Conservation (phyloP, 768 basidiomycete species). For the Xerocomellus amylosporus region DNA sequence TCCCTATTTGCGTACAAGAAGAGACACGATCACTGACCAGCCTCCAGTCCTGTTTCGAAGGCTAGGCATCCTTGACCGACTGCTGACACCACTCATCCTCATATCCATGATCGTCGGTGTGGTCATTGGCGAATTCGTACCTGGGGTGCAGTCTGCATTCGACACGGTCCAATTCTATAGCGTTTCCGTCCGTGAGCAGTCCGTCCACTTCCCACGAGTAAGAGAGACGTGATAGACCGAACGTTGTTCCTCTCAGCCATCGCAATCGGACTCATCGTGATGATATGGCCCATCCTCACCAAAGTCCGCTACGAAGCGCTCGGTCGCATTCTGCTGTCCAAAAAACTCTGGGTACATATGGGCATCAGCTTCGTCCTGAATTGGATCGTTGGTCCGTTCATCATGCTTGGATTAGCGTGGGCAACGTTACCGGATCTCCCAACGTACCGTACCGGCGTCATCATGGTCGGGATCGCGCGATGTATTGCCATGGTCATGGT, state of each 20-base stretch:
- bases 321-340: conserved; percentile 51
- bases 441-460: conserved; percentile 72
- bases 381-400: conserved; percentile 77
- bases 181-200: conserved; percentile 72
- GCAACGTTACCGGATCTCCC: conserved; percentile 79
- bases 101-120: conserved; percentile 74
- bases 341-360: conserved; percentile 63
- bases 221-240: neutral
- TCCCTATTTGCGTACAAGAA: neutral
- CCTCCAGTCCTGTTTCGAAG: conserved; percentile 37
- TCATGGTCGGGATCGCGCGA: conserved; percentile 61
- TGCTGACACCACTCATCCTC: conserved; percentile 65
- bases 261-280: conserved; percentile 75
- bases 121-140: conserved; percentile 66
- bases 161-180: conserved; percentile 60
- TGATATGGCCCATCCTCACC: conserved; percentile 85
- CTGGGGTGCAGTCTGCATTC: conserved; percentile 57
- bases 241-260: conserved; percentile 49
- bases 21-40: neutral
- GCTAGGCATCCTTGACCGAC: conserved; percentile 53
- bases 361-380: conserved; percentile 66
- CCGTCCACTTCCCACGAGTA: neutral
- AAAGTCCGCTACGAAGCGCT: conserved; percentile 77
- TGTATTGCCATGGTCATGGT: conserved; percentile 70
- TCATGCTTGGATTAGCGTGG: conserved; percentile 87